These are phyloP conservation scores for Chrysophaeum taylorii DNA, from an alignment of 352 stramenopile genomes.

Conservation along the genomic window DNA sequence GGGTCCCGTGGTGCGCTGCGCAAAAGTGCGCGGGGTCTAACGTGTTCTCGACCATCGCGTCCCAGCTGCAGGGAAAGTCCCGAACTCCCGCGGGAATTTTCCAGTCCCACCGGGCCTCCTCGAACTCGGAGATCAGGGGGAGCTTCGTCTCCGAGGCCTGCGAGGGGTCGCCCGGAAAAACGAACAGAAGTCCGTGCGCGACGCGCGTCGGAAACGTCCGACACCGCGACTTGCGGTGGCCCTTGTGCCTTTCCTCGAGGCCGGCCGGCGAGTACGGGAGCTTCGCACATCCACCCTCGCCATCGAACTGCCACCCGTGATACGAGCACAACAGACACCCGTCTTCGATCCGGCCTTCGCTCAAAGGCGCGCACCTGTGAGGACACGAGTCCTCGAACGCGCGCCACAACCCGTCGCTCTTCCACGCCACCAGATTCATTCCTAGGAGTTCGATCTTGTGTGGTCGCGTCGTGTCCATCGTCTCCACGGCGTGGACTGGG, in stretches of 20 bases:
- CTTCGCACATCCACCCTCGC: conserved; percentile 14
- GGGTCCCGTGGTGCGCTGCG: too few relatives aligned
- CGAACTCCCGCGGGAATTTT: too few relatives aligned
- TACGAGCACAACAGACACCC: conserved; percentile 30
- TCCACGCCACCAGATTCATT: conserved; percentile 33
- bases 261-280: conserved; percentile 20
- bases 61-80: too few relatives aligned
- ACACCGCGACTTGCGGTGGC: conserved; percentile 29
- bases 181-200: conserved; percentile 26
- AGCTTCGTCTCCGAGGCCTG: conserved; percentile 23
- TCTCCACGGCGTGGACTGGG: too few relatives aligned
- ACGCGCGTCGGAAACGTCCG: conserved; percentile 26
- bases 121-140: too few relatives aligned
- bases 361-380: conserved; percentile 27
- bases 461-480: not conserved
- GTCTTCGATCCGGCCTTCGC: conserved; percentile 32
- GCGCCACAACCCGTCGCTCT: conserved; percentile 29
- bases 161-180: conserved; percentile 28
- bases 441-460: conserved; percentile 27
- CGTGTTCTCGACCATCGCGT: too few relatives aligned
- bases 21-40: too few relatives aligned
- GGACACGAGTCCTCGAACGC: conserved; percentile 32
- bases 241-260: conserved; percentile 18
- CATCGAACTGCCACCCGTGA: conserved; percentile 30
- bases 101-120: too few relatives aligned